Percentiles rank a stretch among this genome's conserved stretches.
Conservation (phyloP, 2,329 filamentous ascomycete species). For the Pestalotiopsis fici region DNA sequence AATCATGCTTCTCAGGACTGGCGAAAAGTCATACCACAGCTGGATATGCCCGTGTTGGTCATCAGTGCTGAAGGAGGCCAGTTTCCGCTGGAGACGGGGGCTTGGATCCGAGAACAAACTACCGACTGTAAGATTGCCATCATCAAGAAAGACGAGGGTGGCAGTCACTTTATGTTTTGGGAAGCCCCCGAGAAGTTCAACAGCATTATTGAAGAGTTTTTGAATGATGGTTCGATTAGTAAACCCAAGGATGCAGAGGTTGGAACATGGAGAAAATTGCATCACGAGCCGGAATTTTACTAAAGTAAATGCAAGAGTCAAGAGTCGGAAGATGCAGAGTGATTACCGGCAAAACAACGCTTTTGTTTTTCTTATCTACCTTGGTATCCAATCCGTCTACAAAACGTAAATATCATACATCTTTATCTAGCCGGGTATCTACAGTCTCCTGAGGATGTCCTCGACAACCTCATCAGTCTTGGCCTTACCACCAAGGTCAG, state of each 20-base stretch:
- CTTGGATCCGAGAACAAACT: not conserved
- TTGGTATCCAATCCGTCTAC: not conserved
- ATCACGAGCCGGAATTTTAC: too few species aligned
- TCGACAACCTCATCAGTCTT: conserved; percentile 84
- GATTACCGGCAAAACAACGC: not conserved
- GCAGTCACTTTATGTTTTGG: not conserved
- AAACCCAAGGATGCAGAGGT: not conserved
- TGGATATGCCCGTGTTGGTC: not conserved
- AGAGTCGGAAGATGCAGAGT: not conserved
- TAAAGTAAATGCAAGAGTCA: too few species aligned
- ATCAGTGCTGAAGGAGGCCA: not conserved
- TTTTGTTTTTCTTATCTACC: not conserved
- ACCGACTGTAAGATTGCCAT: not conserved
- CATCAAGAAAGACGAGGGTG: not conserved
- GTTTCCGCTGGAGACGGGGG: not conserved
- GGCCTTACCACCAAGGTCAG: conserved; percentile 86
- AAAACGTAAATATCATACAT: not conserved
- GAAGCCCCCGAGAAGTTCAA: not conserved
- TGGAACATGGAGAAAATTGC: too few species aligned
- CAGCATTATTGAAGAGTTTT: not conserved
- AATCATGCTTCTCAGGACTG: not conserved
- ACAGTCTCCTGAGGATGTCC: conserved; percentile 84
- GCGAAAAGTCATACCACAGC: not conserved
- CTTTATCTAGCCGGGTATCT: conserved; percentile 27
- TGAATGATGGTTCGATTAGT: not conserved